A percentile compares a stretch with the other conserved stretches of the same genome.
Conservation (phyloP, 176 grass and related monocot genomes). For the Neostapfia colusana region DNA sequence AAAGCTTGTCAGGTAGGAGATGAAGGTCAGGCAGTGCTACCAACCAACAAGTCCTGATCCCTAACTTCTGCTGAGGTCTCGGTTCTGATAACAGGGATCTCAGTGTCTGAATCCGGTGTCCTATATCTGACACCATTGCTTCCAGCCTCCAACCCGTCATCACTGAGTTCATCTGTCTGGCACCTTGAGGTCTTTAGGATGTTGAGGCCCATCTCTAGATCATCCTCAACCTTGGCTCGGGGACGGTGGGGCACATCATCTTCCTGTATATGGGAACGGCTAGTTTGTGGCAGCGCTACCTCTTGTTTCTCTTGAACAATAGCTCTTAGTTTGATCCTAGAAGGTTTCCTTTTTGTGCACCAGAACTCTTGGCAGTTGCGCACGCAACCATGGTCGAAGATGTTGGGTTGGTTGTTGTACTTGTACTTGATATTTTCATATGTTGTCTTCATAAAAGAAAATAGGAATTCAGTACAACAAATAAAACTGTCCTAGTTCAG, state of each 20-base stretch:
- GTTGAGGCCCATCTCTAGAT: slow-evolving; percentile 65
- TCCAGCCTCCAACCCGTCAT: slow-evolving; percentile 45
- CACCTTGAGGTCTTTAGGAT: slow-evolving; percentile 50
- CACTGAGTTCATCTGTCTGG: slow-evolving; percentile 31
- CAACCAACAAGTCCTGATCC: slow-evolving; percentile 41
- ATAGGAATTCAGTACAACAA: not conserved
- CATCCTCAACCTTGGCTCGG: slow-evolving; percentile 67
- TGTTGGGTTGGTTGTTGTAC: slow-evolving; percentile 44
- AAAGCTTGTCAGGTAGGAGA: not conserved
- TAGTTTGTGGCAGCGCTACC: slow-evolving; percentile 29
- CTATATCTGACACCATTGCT: slow-evolving; percentile 40
- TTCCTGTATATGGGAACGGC: slow-evolving; percentile 24
- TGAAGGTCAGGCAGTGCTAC: slow-evolving; percentile 33
- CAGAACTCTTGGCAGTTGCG: slow-evolving; percentile 55
- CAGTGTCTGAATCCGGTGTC: slow-evolving; percentile 36
- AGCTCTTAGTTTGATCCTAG: slow-evolving; percentile 56
- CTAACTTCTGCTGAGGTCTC: slow-evolving; percentile 27
- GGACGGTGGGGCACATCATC: slow-evolving; percentile 43
- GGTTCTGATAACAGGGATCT: slow-evolving; percentile 44
- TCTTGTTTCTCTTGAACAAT: slow-evolving; percentile 56
- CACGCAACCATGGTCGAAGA: slow-evolving; percentile 47
- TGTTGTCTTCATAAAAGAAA: slow-evolving; percentile 59
- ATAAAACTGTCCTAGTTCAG: not conserved
- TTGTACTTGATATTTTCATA: slow-evolving; percentile 71
- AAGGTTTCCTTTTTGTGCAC: slow-evolving; percentile 62